phyloP scores from a whole-genome alignment of 345 rosid genomes.

The Limnanthes douglasii region DNA sequence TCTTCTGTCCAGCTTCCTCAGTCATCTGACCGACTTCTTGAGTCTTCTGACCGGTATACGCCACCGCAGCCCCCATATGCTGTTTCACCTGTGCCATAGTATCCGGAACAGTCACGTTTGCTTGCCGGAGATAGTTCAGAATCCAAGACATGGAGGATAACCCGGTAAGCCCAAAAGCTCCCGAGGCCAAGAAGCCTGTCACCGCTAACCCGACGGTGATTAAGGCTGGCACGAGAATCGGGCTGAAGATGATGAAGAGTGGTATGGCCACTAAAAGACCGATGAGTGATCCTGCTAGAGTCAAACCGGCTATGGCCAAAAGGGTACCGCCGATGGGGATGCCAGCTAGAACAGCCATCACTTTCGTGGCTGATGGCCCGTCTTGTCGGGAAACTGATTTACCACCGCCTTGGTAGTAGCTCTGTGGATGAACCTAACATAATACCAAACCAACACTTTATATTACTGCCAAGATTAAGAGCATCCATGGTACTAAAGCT shows the following conservation, averaged over 20 bases:
- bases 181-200: slow-evolving; percentile 46
- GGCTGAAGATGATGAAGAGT: slow-evolving; percentile 59
- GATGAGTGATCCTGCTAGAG: slow-evolving; percentile 46
- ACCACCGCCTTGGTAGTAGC: slow-evolving; percentile 22
- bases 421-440: slow-evolving; percentile 47
- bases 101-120: slow-evolving; percentile 19
- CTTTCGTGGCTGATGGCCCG: slow-evolving; percentile 46
- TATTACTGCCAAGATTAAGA: too few relatives aligned
- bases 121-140: slow-evolving; percentile 19
- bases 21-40: slow-evolving; percentile 48
- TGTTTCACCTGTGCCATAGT: slow-evolving; percentile 37
- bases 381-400: slow-evolving; percentile 8
- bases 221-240: slow-evolving; percentile 60
- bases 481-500: too few relatives aligned
- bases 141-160: slow-evolving; percentile 52
- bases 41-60: slow-evolving; percentile 43
- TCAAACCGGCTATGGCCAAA: slow-evolving; percentile 46
- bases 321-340: slow-evolving; percentile 51
- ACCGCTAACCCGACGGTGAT: slow-evolving; percentile 35
- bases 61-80: slow-evolving; percentile 24
- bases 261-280: slow-evolving; percentile 50
- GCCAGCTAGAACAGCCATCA: slow-evolving; percentile 32
- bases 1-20: too few relatives aligned
- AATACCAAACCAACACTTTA: too few relatives aligned
- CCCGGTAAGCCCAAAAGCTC: slow-evolving; percentile 62